Evolutionary conservation across 2,329 filamentous ascomycete genomes (phyloP), one percentile per base, ranked within the genome.

Genomic region (Venturia pyrina): DNA sequence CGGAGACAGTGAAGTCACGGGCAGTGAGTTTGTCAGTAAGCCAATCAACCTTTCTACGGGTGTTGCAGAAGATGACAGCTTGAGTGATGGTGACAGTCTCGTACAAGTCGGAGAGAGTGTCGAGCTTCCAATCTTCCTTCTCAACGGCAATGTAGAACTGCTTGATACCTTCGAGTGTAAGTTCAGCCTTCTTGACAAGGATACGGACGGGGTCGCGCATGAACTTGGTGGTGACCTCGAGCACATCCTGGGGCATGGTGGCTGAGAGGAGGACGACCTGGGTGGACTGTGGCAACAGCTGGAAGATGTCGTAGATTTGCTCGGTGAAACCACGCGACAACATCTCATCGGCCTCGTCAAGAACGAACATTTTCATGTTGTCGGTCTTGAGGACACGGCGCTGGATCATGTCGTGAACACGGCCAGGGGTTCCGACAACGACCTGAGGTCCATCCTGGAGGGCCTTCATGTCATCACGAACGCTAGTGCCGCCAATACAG

Each of bases 21-120:
- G 90, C 90, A 74, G 91, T 96, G 78, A 99, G 92, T 88, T 98
- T 98, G 83, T 98, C 93, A 72, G 95, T 98, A 74, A 99, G 89
- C 95, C 95, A 99, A 85, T 99, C 95, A 76, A 99, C 95, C 93
- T 99, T 99, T 86, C 93, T 90, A 80, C 95, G 90, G 78, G 95
- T 99, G 89, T 99, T 99, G 88, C 95, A 99, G 90, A 99, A 99
- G 83, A 99, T 99, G 81, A 99, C 95, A 68, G 95, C 95, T 82
- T 99, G 95, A 73, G 95, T 99, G 76, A 98, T 99, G 78, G 95
- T 99, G 77, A 99, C 90, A 66, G 95, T 99, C 84, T 99, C 95
- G 85, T 99, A 99, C 73, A 99, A 82, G 82, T 99, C 95, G 75
- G 91, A 98, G 69, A 99, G 91, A 68, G 95, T 99, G 81, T 99